These are phyloP conservation scores for Leccinum olivaceoglutinosum DNA, from an alignment of 1,284 basidiomycete species.

Conservation along the genomic window DNA sequence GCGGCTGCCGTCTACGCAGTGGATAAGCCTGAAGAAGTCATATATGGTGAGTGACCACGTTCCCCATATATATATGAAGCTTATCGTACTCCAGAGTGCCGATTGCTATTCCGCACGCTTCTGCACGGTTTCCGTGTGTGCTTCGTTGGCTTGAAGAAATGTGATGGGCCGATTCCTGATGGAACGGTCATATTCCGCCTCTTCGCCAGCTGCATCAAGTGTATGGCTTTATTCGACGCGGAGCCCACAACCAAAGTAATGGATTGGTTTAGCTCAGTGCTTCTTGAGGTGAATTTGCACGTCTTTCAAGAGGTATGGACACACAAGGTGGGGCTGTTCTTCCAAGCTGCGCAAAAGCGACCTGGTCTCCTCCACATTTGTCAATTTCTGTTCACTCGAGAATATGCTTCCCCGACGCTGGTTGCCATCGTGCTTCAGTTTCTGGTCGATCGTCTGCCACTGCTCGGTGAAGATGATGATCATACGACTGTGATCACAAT, in stretches of 20 bases:
- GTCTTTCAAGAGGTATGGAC: conserved; percentile 96
- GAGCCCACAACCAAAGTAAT: conserved; percentile 82
- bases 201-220: conserved; percentile 82
- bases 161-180: conserved; percentile 76
- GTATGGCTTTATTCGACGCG: conserved; percentile 83
- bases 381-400: conserved; percentile 81
- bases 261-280: conserved; percentile 79
- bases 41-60: conserved; percentile 48
- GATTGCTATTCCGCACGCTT: conserved; percentile 84
- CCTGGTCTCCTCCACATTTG: conserved; percentile 82
- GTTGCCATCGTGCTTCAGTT: conserved; percentile 89
- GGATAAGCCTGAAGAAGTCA: conserved; percentile 73
- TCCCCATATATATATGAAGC: conserved; percentile 1
- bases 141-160: conserved; percentile 73
- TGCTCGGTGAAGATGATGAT: conserved; percentile 85
- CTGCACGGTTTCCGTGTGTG: conserved; percentile 88
- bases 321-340: conserved; percentile 85
- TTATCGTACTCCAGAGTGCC: conserved; percentile 55
- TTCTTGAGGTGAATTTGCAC: conserved; percentile 82
- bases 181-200: conserved; percentile 85
- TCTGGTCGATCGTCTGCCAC: conserved; percentile 78
- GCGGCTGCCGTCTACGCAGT: conserved; percentile 67
- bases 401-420: conserved; percentile 84
- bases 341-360: conserved; percentile 73
- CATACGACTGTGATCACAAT: conserved; percentile 78